These are phyloP conservation scores for Ustulina deusta DNA, from an alignment of 2,329 filamentous ascomycete species.

Conservation along the genomic window DNA sequence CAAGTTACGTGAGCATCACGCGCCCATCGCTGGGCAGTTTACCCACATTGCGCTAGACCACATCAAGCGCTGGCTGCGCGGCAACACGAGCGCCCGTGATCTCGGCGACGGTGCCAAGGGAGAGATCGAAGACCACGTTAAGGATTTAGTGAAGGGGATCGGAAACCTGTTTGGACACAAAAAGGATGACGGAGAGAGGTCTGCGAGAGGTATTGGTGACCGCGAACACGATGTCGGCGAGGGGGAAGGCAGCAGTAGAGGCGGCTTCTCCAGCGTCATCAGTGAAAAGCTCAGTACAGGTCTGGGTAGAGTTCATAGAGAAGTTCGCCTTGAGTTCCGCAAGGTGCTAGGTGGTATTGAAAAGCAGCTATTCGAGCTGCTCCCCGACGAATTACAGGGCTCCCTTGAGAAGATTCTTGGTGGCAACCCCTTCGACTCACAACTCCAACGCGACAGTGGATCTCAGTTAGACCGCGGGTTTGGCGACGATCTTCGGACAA, in stretches of 20 bases:
- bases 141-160: conserved; percentile 59
- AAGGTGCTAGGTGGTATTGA: conserved; percentile 58
- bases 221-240: conserved; percentile 45
- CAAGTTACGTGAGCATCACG: conserved; percentile 58
- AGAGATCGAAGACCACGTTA: conserved; percentile 59
- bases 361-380: conserved; percentile 59
- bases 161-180: conserved; percentile 57
- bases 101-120: conserved; percentile 58
- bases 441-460: conserved; percentile 55
- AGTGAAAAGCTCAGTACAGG: conserved; percentile 61
- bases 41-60: conserved; percentile 60
- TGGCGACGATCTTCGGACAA: conserved; percentile 58
- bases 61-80: conserved; percentile 56
- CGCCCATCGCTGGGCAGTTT: conserved; percentile 60
- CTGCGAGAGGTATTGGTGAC: conserved; percentile 37
- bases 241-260: conserved; percentile 45
- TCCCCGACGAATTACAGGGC: conserved; percentile 58
- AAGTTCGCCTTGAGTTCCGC: conserved; percentile 61
- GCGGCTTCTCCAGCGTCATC: conserved; percentile 60
- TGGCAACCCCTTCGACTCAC: conserved; percentile 60
- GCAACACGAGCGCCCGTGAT: conserved; percentile 41
- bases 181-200: conserved; percentile 49
- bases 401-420: conserved; percentile 61
- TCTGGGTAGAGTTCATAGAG: conserved; percentile 58
- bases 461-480: conserved; percentile 54